These are phyloP conservation scores for Isatis tinctoria DNA, from an alignment of 345 rosid species.

Conservation along the genomic window DNA sequence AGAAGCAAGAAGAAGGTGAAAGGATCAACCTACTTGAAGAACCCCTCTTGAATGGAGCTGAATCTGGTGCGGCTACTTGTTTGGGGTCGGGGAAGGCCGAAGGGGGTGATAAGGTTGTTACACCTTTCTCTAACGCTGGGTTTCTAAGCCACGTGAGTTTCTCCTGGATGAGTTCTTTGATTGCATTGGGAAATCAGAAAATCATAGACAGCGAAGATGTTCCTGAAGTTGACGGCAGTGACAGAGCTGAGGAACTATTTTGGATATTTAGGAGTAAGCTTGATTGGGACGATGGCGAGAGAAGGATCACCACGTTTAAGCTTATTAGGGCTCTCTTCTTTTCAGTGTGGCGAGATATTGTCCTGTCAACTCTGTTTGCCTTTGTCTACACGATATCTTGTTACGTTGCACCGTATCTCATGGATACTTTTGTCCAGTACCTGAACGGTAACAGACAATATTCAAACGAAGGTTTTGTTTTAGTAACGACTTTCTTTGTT, in stretches of 20 bases:
- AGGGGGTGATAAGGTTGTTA: slow-evolving; percentile 34
- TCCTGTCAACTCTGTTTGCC: slow-evolving; percentile 35
- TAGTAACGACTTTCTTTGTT: slow-evolving; percentile 43
- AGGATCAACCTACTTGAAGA: slow-evolving; percentile 38
- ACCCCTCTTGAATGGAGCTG: slow-evolving; percentile 39
- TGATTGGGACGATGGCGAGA: slow-evolving; percentile 32
- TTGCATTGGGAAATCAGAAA: slow-evolving; percentile 42
- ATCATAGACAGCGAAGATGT: slow-evolving; percentile 40
- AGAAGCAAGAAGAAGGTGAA: slow-evolving; percentile 30
- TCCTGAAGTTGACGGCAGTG: slow-evolving; percentile 39
- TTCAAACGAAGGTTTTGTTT: slow-evolving; percentile 42
- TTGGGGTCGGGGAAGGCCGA: slow-evolving; percentile 16
- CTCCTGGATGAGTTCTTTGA: slow-evolving; percentile 47
- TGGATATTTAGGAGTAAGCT: slow-evolving; percentile 33
- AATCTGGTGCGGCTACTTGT: slow-evolving; percentile 11
- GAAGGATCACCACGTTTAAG: slow-evolving; percentile 34
- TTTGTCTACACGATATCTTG: slow-evolving; percentile 31
- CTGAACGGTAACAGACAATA: slow-evolving; percentile 34
- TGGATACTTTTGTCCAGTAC: slow-evolving; percentile 52
- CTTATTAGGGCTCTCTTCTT: slow-evolving; percentile 36
- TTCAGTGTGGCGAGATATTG: slow-evolving; percentile 37
- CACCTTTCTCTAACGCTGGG: slow-evolving; percentile 42
- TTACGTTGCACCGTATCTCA: slow-evolving; percentile 49
- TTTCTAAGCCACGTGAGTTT: slow-evolving; percentile 38
- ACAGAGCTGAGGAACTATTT: slow-evolving; percentile 36